Conservation (phyloP, 129 eudicot genomes). For the Artemisia argyi region DNA sequence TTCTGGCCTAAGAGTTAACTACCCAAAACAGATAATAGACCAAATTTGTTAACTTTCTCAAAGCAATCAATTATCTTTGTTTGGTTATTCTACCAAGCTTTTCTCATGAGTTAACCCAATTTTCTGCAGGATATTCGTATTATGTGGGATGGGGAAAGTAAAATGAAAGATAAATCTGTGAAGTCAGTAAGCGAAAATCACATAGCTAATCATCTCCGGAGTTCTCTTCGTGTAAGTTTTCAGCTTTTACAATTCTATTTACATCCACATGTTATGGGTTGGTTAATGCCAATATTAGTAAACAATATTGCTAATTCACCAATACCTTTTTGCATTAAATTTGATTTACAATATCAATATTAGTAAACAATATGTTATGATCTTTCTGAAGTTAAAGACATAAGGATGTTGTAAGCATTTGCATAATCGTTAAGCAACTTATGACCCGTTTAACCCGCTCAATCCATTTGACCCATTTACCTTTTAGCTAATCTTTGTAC, state of each 20-base stretch:
- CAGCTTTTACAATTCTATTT: conserved; percentile 1
- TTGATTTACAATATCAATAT: no score
- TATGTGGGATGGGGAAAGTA: conserved; percentile 24
- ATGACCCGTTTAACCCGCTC: not conserved
- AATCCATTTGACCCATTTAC: not conserved
- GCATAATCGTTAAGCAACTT: no score
- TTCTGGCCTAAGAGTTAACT: not conserved
- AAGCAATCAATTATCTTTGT: not conserved
- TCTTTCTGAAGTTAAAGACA: no score
- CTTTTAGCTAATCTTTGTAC: no score
- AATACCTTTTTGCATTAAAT: no score
- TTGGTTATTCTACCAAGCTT: not conserved
- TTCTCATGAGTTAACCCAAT: conserved; percentile 18
- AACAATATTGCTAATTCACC: no score
- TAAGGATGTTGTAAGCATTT: no score
- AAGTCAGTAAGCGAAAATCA: conserved; percentile 39
- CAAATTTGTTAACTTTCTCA: no score
- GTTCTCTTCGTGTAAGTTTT: conserved; percentile 56
- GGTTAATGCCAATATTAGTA: no score
- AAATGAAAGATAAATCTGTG: conserved; percentile 17
- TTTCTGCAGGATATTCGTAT: conserved; percentile 55
- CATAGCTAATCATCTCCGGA: conserved; percentile 45
- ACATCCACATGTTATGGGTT: not conserved
- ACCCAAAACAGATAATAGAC: no score
- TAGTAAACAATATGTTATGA: no score